Evolutionary conservation across 129 eudicot species (phyloP).

Genomic region (Saposhnikovia divaricata): DNA sequence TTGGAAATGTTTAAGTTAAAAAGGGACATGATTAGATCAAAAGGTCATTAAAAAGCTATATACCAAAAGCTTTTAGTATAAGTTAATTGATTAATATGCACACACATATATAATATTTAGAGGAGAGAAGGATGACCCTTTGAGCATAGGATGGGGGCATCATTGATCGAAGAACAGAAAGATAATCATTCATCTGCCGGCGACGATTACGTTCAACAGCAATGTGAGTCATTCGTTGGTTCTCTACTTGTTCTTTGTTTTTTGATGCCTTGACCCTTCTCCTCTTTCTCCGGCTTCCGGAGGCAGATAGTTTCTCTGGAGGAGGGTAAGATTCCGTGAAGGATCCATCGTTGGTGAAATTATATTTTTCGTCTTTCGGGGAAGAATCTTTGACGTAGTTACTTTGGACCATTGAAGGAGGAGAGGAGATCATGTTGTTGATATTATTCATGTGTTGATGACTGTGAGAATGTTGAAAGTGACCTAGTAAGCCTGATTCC

Average conservation of each 20-base stretch:
- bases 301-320: neutral
- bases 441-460: neutral
- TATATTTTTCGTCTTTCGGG: neutral
- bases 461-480: neutral
- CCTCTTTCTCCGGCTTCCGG: conserved; percentile 19
- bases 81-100: neutral
- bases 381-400: neutral
- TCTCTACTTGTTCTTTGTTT: conserved; percentile 46
- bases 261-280: conserved; percentile 14
- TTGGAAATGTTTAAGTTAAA: neutral
- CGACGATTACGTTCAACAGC: conserved; percentile 65
- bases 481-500: neutral
- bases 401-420: conserved; percentile 12
- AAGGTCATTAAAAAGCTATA: neutral
- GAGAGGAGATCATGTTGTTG: conserved; percentile 15
- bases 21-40: neutral
- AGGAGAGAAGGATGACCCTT: conserved; percentile 30
- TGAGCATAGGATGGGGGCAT: conserved; percentile 61
- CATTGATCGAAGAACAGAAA: conserved; percentile 42
- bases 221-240: conserved; percentile 67
- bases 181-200: conserved; percentile 56
- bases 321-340: conserved; percentile 8
- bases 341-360: conserved; percentile 13
- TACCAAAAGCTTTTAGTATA: neutral
- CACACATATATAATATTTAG: neutral